These are phyloP conservation scores for Onygenales sp. DNA, from an alignment of 2,329 filamentous ascomycete species.

Conservation along the genomic window DNA sequence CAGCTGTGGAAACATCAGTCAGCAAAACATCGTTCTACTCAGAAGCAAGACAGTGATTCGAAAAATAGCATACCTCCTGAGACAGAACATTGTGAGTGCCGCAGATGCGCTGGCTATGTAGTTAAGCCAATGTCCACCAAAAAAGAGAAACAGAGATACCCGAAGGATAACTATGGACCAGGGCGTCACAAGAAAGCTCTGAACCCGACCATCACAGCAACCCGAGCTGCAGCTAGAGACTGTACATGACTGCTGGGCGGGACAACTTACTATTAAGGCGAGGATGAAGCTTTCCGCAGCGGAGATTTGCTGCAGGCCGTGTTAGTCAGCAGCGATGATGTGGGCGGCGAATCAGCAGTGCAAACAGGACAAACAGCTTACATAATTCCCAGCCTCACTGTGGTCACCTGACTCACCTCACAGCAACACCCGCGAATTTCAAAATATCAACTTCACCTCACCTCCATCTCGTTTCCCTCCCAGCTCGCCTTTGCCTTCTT, in stretches of 20 bases:
- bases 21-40: neutral
- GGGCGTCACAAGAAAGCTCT: too few species aligned
- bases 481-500: constrained; percentile 9
- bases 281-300: too few species aligned
- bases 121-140: neutral
- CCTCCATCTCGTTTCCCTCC: constrained; percentile 15
- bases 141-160: neutral
- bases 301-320: too few species aligned
- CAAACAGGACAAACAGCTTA: constrained; percentile 7
- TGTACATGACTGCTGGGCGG: too few species aligned
- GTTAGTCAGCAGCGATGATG: too few species aligned
- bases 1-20: constrained; percentile 45
- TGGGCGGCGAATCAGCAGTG: neutral
- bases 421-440: neutral
- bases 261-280: too few species aligned
- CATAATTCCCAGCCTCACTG: constrained; percentile 3
- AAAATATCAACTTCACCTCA: constrained; percentile 6
- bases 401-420: constrained; percentile 13
- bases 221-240: too few species aligned
- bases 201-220: too few species aligned
- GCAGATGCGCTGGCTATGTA: neutral
- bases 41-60: neutral
- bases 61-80: constrained; percentile 44
- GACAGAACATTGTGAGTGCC: constrained; percentile 46
- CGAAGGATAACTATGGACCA: too few species aligned